phyloP scores from a whole-genome alignment of 2,329 filamentous ascomycete genomes.

The Pezicula neosporulosa region DNA sequence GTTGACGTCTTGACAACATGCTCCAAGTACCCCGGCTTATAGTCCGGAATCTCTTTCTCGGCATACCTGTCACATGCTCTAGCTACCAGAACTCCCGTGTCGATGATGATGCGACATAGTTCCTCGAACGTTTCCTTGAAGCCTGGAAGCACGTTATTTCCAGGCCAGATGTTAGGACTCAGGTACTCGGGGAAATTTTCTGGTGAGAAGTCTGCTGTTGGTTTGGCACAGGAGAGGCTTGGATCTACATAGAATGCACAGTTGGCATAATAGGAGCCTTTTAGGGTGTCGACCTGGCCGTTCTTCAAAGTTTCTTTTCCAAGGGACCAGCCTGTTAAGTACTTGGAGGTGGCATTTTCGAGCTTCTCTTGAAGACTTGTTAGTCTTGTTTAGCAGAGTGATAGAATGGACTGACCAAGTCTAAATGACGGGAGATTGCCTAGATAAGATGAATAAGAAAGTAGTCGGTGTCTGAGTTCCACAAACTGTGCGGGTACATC shows the following conservation, averaged over 20 bases:
- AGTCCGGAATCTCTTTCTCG: conserved; percentile 70
- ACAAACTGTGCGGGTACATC: conserved; percentile 73
- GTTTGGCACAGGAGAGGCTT: conserved; percentile 56
- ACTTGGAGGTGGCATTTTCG: conserved; percentile 58
- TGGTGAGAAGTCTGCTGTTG: conserved; percentile 52
- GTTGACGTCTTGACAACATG: conserved; percentile 80
- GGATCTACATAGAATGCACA: conserved; percentile 73
- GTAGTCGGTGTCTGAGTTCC: conserved; percentile 65
- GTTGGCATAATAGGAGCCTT: conserved; percentile 83
- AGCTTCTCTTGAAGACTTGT: conserved; percentile 44
- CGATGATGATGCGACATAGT: conserved; percentile 82
- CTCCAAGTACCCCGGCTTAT: conserved; percentile 77
- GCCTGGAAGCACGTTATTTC: conserved; percentile 63
- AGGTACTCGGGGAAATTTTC: conserved; percentile 83
- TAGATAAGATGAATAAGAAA: conserved; percentile 87
- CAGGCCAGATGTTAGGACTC: conserved; percentile 85
- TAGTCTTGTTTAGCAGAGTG: conserved; percentile 7
- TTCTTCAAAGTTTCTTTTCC: conserved; percentile 80
- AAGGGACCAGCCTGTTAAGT: conserved; percentile 72
- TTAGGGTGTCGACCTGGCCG: conserved; percentile 74
- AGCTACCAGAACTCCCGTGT: conserved; percentile 84
- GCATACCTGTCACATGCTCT: conserved; percentile 88
- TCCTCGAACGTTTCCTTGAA: conserved; percentile 71
- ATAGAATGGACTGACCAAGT: conserved; percentile 53
- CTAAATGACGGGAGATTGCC: conserved; percentile 72